Base-by-base conservation (phyloP, 2,329 filamentous ascomycete species). In the Fusarium sp. region DNA sequence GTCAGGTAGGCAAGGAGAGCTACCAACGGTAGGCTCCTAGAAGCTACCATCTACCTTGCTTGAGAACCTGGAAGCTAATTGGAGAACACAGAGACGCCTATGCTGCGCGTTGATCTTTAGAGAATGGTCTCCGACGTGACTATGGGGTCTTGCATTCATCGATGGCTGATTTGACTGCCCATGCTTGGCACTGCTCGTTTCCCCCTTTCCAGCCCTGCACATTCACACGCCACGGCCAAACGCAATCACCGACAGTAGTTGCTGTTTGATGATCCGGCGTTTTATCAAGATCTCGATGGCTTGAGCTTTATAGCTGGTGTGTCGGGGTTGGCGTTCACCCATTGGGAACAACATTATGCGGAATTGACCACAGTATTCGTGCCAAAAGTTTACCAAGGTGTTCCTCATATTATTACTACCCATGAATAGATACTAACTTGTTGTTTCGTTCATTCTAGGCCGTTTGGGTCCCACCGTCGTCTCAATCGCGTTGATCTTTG, bases 391-490 rank as follows among this genome's bases (percentile, higher is more conserved):
- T 40, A n/a, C 18, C 7, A 31, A 54, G 27, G 27, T 54, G 20
- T 54, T 54, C n/a, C 4, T 6, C 27, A 54, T 54, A 1, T 31
- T 31, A 20, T 31, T 31, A 14, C 27, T 33, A 54, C 18, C 47
- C 11, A 14, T 2, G 11, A 54, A 14, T 54, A 52, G 6, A 20
- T 42, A 45, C 45, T 59, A 65, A 14, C 38, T 27, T 8, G 9
- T 52, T 58, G 9, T 20, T 14, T 66, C 47, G 71, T 57, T 73
- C 66, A 45, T 59, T 35, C 45, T 71, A 20, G 61, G 54, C 25
- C 80, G 77, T 50, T 83, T 85, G 5, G 72, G 65, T 5, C 84
- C 84, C 31, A 83, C 77, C 3, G 79, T 79, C 0, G 82, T 84
- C 61, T 85, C 81, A 11, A 80, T 76, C 2, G 80, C 77, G 10